Evolutionary conservation across 2,329 filamentous ascomycete species (phyloP).

Genomic region (Cladosporium sp.): DNA sequence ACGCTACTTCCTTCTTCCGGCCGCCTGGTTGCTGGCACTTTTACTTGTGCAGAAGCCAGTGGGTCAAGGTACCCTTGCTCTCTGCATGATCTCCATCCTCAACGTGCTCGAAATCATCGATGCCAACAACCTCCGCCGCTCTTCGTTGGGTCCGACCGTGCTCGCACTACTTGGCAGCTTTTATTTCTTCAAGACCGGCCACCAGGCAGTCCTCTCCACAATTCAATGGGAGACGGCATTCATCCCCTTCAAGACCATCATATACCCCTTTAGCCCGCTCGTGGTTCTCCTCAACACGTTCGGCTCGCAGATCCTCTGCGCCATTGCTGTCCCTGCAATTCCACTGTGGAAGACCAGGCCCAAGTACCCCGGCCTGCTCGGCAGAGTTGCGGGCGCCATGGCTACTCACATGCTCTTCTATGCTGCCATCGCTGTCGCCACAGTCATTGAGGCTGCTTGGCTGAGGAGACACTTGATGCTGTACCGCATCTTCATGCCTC

Average conservation of each 20-base stretch:
- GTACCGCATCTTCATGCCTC: conserved; percentile 87
- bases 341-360: conserved; percentile 88
- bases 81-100: conserved; percentile 87
- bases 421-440: conserved; percentile 78
- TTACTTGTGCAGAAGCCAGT: conserved; percentile 90
- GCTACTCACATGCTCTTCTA: conserved; percentile 80
- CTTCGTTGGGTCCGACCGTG: conserved; percentile 78
- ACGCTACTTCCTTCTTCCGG: conserved; percentile 80
- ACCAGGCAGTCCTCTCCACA: conserved; percentile 81
- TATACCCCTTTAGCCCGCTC: conserved; percentile 87
- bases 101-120: conserved; percentile 68
- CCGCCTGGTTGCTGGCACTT: conserved; percentile 75
- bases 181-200: conserved; percentile 97
- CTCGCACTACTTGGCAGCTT: conserved; percentile 88
- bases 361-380: conserved; percentile 64
- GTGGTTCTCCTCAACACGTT: conserved; percentile 84
- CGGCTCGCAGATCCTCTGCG: conserved; percentile 82
- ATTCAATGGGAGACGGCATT: conserved; percentile 98
- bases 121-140: conserved; percentile 62
- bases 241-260: conserved; percentile 77
- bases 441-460: conserved; percentile 87
- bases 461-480: conserved; percentile 92
- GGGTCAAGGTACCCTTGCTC: conserved; percentile 79
- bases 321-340: conserved; percentile 75
- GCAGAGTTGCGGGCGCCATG: conserved; percentile 69